Evolutionary conservation across 1,284 basidiomycete genomes (phyloP).

Genomic region (Trametes sp.): DNA sequence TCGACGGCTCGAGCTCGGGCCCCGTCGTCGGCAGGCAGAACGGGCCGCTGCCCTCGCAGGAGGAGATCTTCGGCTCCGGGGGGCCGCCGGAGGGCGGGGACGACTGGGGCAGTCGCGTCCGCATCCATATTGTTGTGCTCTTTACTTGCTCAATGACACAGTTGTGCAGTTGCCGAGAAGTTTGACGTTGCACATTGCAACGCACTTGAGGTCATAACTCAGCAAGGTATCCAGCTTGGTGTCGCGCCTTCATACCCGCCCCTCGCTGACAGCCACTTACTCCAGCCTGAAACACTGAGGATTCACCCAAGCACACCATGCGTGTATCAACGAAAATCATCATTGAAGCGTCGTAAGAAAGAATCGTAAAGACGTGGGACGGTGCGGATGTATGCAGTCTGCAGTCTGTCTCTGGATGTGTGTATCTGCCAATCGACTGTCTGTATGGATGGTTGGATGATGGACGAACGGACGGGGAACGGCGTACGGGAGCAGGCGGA

Average conservation of each 20-base stretch:
- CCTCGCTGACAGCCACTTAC: no score
- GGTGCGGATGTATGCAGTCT: neutral
- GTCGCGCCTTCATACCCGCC: no score
- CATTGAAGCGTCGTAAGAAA: neutral
- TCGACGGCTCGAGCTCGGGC: conserved; percentile 28
- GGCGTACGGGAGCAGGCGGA: neutral
- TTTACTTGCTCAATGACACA: no score
- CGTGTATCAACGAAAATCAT: conserved; percentile 1
- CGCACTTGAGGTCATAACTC: no score
- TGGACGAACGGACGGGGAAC: neutral
- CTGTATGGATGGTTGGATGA: neutral
- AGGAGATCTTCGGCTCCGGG: conserved; percentile 48
- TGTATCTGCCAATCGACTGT: no score
- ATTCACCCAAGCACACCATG: no score
- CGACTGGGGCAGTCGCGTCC: conserved; percentile 25
- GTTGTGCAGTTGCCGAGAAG: no score
- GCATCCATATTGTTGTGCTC: no score
- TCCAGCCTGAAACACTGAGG: no score
- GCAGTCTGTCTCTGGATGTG: neutral
- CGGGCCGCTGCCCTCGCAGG: conserved; percentile 48
- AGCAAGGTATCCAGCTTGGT: no score
- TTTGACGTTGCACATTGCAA: no score
- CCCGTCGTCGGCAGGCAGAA: conserved; percentile 45
- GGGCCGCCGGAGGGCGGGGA: conserved; percentile 13
- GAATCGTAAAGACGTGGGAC: neutral